phyloP scores from a whole-genome alignment of 2,329 filamentous ascomycete species.

The Aspergillus sp. region DNA sequence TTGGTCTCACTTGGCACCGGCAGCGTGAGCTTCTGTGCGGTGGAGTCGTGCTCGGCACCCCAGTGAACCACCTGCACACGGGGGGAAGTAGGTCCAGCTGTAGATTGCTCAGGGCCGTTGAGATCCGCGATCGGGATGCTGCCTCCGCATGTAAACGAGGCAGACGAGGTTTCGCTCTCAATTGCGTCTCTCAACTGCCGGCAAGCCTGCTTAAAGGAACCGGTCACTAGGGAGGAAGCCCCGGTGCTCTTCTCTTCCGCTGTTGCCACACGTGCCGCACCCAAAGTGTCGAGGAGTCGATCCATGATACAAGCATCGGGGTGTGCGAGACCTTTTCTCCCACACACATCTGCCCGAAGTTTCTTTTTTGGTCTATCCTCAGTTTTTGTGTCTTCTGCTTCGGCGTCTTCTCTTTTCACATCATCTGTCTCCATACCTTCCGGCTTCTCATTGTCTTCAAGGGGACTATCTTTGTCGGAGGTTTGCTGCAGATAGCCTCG shows the following conservation, averaged over 20 bases:
- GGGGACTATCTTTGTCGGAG: too few species aligned
- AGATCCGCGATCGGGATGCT: not conserved
- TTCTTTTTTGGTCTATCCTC: too few species aligned
- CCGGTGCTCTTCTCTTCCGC: not conserved
- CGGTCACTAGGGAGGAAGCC: not conserved
- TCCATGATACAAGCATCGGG: not conserved
- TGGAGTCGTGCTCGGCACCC: not conserved
- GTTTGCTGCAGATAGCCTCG: too few species aligned
- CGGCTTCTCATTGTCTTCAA: too few species aligned
- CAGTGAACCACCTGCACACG: not conserved
- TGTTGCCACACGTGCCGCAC: not conserved
- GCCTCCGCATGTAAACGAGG: not conserved
- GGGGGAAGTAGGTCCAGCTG: not conserved
- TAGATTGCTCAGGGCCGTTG: not conserved
- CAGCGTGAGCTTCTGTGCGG: not conserved
- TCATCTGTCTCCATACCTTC: too few species aligned
- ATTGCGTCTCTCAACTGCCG: not conserved
- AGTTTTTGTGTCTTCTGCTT: too few species aligned
- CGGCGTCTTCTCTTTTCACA: too few species aligned
- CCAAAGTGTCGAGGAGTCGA: not conserved
- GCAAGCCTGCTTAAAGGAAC: not conserved
- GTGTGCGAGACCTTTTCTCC: rapidly evolving
- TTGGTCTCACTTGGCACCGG: not conserved
- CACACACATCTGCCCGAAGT: too few species aligned
- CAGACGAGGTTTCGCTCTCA: not conserved